phyloP scores from a whole-genome alignment of 148 eudicot species.

The Vaccinium myrtillus region DNA sequence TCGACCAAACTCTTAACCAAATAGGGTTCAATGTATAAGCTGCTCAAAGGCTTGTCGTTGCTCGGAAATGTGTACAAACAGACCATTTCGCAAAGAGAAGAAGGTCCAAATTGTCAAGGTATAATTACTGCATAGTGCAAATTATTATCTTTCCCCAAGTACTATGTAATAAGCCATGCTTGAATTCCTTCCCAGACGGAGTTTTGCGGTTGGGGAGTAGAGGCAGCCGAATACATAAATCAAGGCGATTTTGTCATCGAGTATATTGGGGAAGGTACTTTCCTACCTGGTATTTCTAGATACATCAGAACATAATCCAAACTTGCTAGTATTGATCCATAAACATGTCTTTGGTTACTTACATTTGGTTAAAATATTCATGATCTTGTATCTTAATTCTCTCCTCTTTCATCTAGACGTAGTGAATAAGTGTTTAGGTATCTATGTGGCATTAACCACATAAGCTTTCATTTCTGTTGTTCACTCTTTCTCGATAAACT shows the following conservation, averaged over 20 bases:
- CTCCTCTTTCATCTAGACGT: background rate
- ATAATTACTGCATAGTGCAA: background rate
- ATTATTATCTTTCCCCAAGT: background rate
- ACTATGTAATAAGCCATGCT: background rate
- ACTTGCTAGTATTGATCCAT: background rate
- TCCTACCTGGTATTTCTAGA: slow-evolving; percentile 6
- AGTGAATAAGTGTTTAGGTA: background rate
- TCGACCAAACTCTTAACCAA: slow-evolving; percentile 13
- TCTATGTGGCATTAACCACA: background rate
- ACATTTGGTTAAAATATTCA: background rate
- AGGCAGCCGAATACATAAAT: slow-evolving; percentile 58
- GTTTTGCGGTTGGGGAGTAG: slow-evolving; percentile 88
- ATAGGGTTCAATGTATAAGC: slow-evolving; percentile 91
- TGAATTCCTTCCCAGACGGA: slow-evolving; percentile 52
- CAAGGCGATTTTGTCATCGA: slow-evolving; percentile 70
- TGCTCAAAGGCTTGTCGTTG: slow-evolving; percentile 87
- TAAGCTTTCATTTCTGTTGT: background rate
- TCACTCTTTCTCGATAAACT: background rate
- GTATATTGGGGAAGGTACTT: slow-evolving; percentile 90
- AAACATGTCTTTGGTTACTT: background rate
- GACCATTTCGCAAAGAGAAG: slow-evolving; percentile 85
- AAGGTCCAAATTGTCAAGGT: slow-evolving; percentile 74
- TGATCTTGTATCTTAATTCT: background rate
- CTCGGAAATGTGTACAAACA: slow-evolving; percentile 76
- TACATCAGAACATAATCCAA: background rate